These are phyloP conservation scores for Trichoderma koningii DNA, from an alignment of 2,329 filamentous ascomycete species.

Conservation along the genomic window DNA sequence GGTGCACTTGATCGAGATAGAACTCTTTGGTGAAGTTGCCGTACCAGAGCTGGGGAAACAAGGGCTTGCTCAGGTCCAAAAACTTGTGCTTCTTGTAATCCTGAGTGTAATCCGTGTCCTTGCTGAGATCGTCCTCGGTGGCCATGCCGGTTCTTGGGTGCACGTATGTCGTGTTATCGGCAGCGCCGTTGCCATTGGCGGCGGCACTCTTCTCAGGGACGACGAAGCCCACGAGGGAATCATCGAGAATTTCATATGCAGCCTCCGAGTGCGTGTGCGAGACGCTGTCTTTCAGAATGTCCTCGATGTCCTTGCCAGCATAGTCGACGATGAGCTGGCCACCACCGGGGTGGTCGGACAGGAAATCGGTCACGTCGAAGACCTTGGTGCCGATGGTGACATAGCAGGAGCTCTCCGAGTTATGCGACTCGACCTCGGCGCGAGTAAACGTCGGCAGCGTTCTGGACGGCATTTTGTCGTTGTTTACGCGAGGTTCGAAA, in stretches of 20 bases:
- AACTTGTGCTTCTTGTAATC: conserved; percentile 95
- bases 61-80: conserved; percentile 80
- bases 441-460: conserved; percentile 81
- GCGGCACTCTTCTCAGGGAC: conserved; percentile 57
- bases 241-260: conserved; percentile 94
- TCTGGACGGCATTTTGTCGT: conserved; percentile 68
- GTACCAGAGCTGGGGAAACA: conserved; percentile 84
- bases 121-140: conserved; percentile 79
- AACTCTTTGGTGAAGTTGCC: conserved; percentile 93
- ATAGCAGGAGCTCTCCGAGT: conserved; percentile 81
- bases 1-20: conserved; percentile 93
- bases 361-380: conserved; percentile 91
- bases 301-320: conserved; percentile 80
- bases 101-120: conserved; percentile 72
- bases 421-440: conserved; percentile 80
- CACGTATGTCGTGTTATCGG: conserved; percentile 36
- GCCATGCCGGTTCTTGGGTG: conserved; percentile 82
- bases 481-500: conserved; percentile 8
- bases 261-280: conserved; percentile 88
- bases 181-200: conserved; percentile 38
- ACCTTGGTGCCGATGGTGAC: conserved; percentile 88
- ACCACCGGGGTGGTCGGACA: conserved; percentile 89
- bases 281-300: conserved; percentile 77
- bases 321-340: conserved; percentile 86
- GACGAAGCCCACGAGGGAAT: conserved; percentile 81